Conservation (phyloP, 352 stramenopile genomes). For the Phytophthora sojae region DNA sequence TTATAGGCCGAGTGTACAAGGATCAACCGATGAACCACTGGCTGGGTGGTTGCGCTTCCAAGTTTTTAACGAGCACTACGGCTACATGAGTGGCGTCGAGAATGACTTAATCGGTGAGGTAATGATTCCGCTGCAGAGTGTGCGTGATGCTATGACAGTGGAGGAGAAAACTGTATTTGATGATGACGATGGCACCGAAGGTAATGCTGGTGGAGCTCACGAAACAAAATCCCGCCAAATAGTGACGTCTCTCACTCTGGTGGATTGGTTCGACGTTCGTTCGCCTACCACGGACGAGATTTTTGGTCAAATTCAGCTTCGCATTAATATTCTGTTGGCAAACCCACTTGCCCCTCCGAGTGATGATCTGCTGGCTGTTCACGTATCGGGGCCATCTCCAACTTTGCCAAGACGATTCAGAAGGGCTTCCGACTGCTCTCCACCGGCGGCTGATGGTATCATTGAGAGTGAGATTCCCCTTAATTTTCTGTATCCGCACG, state of each 20-base stretch:
- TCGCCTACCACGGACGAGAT: slow-evolving; percentile 65
- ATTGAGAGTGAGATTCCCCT: slow-evolving; percentile 74
- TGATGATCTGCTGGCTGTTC: slow-evolving; percentile 23
- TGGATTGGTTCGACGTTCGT: slow-evolving; percentile 84
- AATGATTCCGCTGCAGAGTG: slow-evolving; percentile 71
- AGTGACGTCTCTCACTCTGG: slow-evolving; percentile 71
- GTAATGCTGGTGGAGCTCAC: slow-evolving; percentile 9
- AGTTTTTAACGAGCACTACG: slow-evolving; percentile 80
- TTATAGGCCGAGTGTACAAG: slow-evolving; percentile 55
- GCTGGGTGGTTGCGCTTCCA: slow-evolving; percentile 77
- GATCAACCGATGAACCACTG: slow-evolving; percentile 41
- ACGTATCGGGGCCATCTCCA: slow-evolving; percentile 22
- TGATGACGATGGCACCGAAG: slow-evolving; percentile 37
- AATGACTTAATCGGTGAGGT: slow-evolving; percentile 81
- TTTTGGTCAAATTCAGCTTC: slow-evolving; percentile 78
- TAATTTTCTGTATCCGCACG: slow-evolving; percentile 78
- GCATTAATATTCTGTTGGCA: slow-evolving; percentile 72
- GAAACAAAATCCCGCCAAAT: slow-evolving; percentile 41
- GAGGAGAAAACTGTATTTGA: slow-evolving; percentile 65
- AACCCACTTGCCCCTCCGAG: slow-evolving; percentile 50
- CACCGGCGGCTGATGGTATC: slow-evolving; percentile 44
- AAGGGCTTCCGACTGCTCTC: slow-evolving; percentile 49
- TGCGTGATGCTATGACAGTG: slow-evolving; percentile 67
- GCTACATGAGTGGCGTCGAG: slow-evolving; percentile 80
- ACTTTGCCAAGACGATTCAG: slow-evolving; percentile 41